These are phyloP conservation scores for Aspergillus homomorphus DNA, from an alignment of 495 filamentous ascomycete species.

Conservation along the genomic window DNA sequence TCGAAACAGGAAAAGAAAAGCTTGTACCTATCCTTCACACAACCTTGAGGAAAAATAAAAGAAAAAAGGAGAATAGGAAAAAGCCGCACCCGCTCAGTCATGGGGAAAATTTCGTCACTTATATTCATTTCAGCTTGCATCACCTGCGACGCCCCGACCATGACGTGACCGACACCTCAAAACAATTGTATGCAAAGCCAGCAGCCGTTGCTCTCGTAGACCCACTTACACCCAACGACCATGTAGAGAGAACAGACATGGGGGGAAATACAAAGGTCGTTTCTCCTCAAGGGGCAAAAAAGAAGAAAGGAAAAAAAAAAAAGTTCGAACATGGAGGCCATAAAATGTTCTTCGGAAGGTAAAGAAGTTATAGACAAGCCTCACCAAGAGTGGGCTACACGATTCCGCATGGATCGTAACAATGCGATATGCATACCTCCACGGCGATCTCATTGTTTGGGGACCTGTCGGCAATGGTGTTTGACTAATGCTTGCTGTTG, in stretches of 20 bases:
- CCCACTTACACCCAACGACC: neutral
- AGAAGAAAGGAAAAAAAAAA: neutral
- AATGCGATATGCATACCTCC: too few relatives aligned
- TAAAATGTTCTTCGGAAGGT: neutral
- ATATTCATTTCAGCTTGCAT: neutral
- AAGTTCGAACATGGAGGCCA: neutral
- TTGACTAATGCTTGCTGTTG: conserved; percentile 18
- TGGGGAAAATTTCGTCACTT: neutral
- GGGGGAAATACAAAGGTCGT: neutral
- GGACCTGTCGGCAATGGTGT: too few relatives aligned
- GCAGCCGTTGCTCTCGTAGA: neutral
- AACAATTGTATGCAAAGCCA: neutral
- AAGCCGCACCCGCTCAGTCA: too few relatives aligned
- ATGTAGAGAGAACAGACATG: neutral
- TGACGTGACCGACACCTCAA: neutral
- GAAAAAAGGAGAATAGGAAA: neutral
- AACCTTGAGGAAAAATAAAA: neutral
- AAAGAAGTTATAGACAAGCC: neutral
- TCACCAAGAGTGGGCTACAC: neutral
- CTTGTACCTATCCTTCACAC: neutral
- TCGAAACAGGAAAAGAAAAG: neutral
- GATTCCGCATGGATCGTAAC: neutral
- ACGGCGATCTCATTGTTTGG: too few relatives aligned
- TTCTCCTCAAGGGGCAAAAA: neutral
- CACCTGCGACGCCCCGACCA: neutral